Evolutionary conservation across 139 green algal species (phyloP).

Genomic region (Asterochloris erici): DNA sequence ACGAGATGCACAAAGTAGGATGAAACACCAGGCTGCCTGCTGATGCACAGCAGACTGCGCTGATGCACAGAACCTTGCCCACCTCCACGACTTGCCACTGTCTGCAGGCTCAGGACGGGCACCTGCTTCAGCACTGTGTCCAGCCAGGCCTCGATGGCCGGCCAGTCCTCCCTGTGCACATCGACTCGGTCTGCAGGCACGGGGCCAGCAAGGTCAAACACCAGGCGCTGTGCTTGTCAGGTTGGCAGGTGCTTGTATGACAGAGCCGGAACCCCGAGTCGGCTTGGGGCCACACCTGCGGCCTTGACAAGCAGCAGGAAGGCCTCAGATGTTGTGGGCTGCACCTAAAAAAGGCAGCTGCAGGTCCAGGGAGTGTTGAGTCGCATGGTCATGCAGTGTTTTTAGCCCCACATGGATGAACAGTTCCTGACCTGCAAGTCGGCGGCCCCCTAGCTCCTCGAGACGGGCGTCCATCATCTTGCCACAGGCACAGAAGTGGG

Average conservation of each 20-base stretch:
- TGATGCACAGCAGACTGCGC: neutral
- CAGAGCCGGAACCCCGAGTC: too few relatives aligned
- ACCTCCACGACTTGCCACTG: conserved; percentile 36
- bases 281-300: too few relatives aligned
- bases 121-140: conserved; percentile 39
- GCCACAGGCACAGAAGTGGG: conserved; percentile 83
- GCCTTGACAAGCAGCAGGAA: too few relatives aligned
- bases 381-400: too few relatives aligned
- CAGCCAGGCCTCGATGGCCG: conserved; percentile 71
- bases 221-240: too few relatives aligned
- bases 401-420: too few relatives aligned
- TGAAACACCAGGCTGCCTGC: neutral
- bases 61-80: neutral
- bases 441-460: conserved; percentile 36
- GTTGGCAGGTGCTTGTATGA: too few relatives aligned
- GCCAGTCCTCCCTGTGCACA: conserved; percentile 83
- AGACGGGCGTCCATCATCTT: conserved; percentile 66
- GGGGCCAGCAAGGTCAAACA: too few relatives aligned
- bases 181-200: conserved; percentile 36
- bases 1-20: too few relatives aligned
- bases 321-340: too few relatives aligned
- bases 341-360: too few relatives aligned
- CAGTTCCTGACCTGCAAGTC: conserved; percentile 17
- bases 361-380: too few relatives aligned
- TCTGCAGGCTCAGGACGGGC: conserved; percentile 40